Evolutionary conservation across 2,329 filamentous ascomycete genomes (phyloP), one percentile per base, ranked within the genome.

Genomic region (Trichoderma lentiforme): DNA sequence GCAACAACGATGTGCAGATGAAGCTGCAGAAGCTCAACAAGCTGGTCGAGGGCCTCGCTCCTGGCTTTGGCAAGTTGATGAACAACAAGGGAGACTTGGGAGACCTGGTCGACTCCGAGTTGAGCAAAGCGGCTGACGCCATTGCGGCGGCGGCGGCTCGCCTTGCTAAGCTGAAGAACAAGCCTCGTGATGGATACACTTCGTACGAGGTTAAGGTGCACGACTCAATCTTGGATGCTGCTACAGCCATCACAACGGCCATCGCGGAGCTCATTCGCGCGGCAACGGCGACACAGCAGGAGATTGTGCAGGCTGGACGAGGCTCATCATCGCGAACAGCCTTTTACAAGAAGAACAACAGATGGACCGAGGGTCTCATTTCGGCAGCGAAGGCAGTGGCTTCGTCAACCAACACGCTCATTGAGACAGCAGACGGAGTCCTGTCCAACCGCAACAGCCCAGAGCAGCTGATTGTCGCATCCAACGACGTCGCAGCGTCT

Each of bases 271-370:
- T 99, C 72, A 98, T 99, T 86, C 95, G 96, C 82, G 96, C 96
- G 1, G 96, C 96, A 7, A 97, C 95, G 0, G 90, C 88, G 21
- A 97, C 95, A 2, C 96, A 99, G 81, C 91, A 97, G 80, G 96
- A 99, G 84, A 99, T 99, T 79, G 96, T 99, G 57, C 91, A 94
- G 75, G 94, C 97, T 74, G 96, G 96, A 8, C 91, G 93, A 24
- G 96, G 96, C 43, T 92, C 91, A 30, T 93, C 93, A 66, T 97
- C 94, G 58, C 89, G 91, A 72, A 97, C 95, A 2, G 94, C 95
- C 28, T 99, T 99, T 82, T 99, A 99, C 90, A 98, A 98, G 88
- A 98, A 98, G 86, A 98, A 99, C 88, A 99, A 98, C 84, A 90
- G 96, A 67, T 99, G 96, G 96, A 99, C 96, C 0, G 96, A 99